These are phyloP conservation scores for Balamuthia mandrillaris DNA, from an alignment of 208 protist genomes.

Conservation along the genomic window DNA sequence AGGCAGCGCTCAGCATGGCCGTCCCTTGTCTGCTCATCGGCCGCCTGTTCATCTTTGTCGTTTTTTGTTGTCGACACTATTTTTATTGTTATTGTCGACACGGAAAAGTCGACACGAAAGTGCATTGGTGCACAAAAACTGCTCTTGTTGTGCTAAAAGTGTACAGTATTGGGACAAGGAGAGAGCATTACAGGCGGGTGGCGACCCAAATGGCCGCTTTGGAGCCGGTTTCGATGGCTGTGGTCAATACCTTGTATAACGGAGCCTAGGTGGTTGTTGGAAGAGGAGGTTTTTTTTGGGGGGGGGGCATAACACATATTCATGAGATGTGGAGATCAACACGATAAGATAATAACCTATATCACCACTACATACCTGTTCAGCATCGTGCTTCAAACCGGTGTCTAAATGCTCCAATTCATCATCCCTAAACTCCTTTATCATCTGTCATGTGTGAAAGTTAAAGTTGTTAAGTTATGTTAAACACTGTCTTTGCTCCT, in stretches of 20 bases:
- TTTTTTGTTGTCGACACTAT: too few species aligned
- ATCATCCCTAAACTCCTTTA: constrained; percentile 69
- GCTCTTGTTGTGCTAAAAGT: too few species aligned
- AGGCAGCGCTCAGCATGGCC: too few species aligned
- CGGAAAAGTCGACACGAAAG: too few species aligned
- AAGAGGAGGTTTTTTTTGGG: not conserved
- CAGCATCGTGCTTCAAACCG: constrained; percentile 62
- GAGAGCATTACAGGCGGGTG: constrained; percentile 55
- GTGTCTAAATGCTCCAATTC: constrained; percentile 67
- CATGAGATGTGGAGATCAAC: not conserved
- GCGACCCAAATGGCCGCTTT: constrained; percentile 66
- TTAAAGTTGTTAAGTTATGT: not conserved
- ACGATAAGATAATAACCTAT: not conserved
- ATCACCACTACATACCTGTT: constrained; percentile 25
- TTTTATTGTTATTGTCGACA: too few species aligned
- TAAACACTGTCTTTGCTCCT: too few species aligned
- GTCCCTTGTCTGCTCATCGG: too few species aligned
- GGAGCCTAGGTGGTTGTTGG: constrained; percentile 38
- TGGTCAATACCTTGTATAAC: constrained; percentile 45
- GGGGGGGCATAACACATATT: not conserved
- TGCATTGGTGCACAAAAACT: too few species aligned
- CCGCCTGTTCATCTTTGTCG: too few species aligned
- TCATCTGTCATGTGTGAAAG: constrained; percentile 42
- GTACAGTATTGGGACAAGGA: too few species aligned
- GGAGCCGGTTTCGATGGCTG: constrained; percentile 56